Percentiles rank a stretch among this genome's conserved stretches.
Conservation (phyloP, 202 grass and related monocot species). For the Dendrocalamus latiflorus region DNA sequence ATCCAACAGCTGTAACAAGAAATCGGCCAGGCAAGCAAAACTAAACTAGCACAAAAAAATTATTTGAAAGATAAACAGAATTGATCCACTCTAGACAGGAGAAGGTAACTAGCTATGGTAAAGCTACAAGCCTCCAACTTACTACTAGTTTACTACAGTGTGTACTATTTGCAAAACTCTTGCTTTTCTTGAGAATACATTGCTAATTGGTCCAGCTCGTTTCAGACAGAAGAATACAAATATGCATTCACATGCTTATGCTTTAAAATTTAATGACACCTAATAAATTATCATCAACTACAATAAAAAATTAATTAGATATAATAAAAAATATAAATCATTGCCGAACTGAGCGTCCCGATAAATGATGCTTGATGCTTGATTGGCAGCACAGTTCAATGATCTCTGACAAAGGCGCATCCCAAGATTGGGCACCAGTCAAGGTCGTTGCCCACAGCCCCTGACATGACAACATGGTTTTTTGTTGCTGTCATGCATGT, state of each 20-base stretch:
- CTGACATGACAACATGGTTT: neutral
- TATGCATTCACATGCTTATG: too few relatives aligned
- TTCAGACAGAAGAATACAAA: neutral
- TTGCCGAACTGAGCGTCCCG: too few relatives aligned
- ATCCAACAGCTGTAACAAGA: neutral
- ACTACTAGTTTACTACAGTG: neutral
- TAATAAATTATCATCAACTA: too few relatives aligned
- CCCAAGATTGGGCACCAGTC: too few relatives aligned
- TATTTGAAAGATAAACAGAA: neutral
- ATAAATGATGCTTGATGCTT: too few relatives aligned
- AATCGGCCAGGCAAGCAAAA: neutral
- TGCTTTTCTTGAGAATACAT: neutral
- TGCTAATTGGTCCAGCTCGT: neutral
- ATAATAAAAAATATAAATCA: too few relatives aligned
- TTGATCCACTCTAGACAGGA: neutral
- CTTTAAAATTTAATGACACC: too few relatives aligned
- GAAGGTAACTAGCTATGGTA: neutral
- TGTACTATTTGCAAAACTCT: neutral
- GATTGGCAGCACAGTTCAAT: neutral
- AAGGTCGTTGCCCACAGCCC: conserved; percentile 1
- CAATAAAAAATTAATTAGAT: too few relatives aligned
- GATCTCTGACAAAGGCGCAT: neutral
- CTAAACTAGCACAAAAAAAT: neutral
- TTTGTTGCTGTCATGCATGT: conserved; percentile 18
- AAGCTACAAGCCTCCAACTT: neutral